Percentiles rank a stretch among this genome's conserved stretches.
These are phyloP conservation scores for Rhinocladiella similis DNA, from an alignment of 2,329 filamentous ascomycete species.

Conservation along the genomic window DNA sequence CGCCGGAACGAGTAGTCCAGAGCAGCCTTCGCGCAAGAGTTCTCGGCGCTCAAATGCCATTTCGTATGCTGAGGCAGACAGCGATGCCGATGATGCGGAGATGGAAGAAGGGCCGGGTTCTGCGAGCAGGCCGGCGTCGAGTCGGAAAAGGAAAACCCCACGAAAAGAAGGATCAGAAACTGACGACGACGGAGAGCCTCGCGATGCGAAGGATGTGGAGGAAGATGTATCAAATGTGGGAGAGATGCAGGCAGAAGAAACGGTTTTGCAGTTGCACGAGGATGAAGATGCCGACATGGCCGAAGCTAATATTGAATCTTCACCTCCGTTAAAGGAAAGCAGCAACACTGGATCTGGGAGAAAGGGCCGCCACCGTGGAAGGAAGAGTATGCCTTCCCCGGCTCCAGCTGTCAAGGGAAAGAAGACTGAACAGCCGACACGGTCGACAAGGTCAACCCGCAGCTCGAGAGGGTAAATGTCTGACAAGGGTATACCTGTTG, in stretches of 20 bases:
- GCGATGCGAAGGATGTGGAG: constrained; percentile 22
- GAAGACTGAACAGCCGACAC: constrained; percentile 2
- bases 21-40: constrained; percentile 39
- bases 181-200: constrained; percentile 28
- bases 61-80: constrained; percentile 45
- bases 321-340: constrained; percentile 7
- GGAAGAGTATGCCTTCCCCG: constrained; percentile 2
- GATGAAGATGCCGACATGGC: constrained; percentile 12
- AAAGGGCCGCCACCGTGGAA: constrained; percentile 1
- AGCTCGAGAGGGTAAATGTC: constrained; percentile 11
- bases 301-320: background rate
- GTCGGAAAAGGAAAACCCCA: constrained; percentile 33
- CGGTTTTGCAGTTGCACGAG: constrained; percentile 12
- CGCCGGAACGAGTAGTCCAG: constrained; percentile 36
- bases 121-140: constrained; percentile 10
- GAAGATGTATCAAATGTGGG: background rate
- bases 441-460: constrained; percentile 15
- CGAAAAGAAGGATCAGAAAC: constrained; percentile 33
- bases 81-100: constrained; percentile 46
- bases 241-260: constrained; percentile 9
- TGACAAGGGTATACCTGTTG: background rate
- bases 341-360: background rate
- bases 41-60: constrained; percentile 37
- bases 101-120: constrained; percentile 36
- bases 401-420: background rate